These are phyloP conservation scores for Cordyceps farinosa DNA, from an alignment of 2,329 filamentous ascomycete species.

Conservation along the genomic window DNA sequence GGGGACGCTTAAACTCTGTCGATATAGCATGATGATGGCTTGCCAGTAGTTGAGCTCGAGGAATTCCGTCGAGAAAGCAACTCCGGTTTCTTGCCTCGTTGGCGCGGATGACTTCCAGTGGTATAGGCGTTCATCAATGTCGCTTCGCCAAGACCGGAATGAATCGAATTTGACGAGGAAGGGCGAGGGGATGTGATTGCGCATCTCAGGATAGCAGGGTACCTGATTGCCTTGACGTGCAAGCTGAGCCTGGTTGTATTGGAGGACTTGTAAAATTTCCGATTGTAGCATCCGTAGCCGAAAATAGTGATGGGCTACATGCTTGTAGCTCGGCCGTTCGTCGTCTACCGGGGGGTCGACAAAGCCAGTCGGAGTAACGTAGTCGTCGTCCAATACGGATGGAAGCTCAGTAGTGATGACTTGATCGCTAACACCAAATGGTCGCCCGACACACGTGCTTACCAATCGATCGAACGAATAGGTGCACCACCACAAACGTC, in stretches of 20 bases:
- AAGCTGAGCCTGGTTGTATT: conserved; percentile 84
- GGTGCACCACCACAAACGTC: conserved; percentile 94
- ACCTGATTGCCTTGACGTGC: conserved; percentile 65
- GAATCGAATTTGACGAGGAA: conserved; percentile 81
- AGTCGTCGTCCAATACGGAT: conserved; percentile 80
- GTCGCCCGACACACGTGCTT: conserved; percentile 86
- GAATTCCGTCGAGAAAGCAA: conserved; percentile 85
- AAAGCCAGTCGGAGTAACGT: conserved; percentile 79
- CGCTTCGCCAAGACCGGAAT: conserved; percentile 82
- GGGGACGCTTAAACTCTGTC: conserved; percentile 84
- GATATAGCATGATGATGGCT: conserved; percentile 90
- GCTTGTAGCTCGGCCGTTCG: conserved; percentile 76
- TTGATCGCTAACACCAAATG: conserved; percentile 93
- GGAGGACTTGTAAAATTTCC: conserved; percentile 89
- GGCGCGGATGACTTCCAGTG: conserved; percentile 87
- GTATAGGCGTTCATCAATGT: conserved; percentile 77
- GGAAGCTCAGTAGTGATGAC: conserved; percentile 95
- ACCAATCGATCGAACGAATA: conserved; percentile 95
- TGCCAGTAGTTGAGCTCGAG: conserved; percentile 97
- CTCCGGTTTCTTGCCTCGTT: conserved; percentile 72
- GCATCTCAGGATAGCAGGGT: conserved; percentile 67
- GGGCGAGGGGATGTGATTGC: conserved; percentile 74
- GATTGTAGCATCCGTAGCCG: conserved; percentile 84
- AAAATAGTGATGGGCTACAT: conserved; percentile 89
- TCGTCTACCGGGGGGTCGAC: conserved; percentile 54